A percentile compares a stretch with the other conserved stretches of the same genome.
phyloP scores from a whole-genome alignment of 192 early-diverging fungal species.

The Jimgerdemannia lactiflua region DNA sequence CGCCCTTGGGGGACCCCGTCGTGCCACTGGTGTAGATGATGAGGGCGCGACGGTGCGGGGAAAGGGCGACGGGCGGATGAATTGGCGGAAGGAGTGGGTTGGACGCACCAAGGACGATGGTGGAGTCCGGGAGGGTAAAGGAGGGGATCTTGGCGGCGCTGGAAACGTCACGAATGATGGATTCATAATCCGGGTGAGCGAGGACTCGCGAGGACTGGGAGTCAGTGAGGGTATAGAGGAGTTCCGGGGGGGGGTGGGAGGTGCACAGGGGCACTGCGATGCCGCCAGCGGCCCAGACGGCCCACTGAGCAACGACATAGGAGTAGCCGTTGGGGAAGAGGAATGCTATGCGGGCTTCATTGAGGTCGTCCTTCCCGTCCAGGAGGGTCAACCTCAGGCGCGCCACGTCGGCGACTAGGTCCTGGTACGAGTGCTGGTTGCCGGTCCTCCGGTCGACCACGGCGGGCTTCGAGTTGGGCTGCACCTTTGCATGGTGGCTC shows the following conservation, averaged over 20 bases:
- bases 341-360: slow-evolving; percentile 33
- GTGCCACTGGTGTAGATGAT: slow-evolving; percentile 82
- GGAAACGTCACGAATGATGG: slow-evolving; percentile 22
- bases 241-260: slow-evolving; percentile 72
- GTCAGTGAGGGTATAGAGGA: slow-evolving; percentile 71
- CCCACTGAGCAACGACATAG: slow-evolving; percentile 69
- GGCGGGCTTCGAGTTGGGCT: slow-evolving; percentile 12
- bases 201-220: slow-evolving; percentile 60
- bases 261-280: slow-evolving; percentile 79
- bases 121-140: background rate
- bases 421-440: slow-evolving; percentile 21
- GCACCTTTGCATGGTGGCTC: slow-evolving; percentile 16
- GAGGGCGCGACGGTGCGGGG: slow-evolving; percentile 42
- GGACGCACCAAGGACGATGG: background rate
- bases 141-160: slow-evolving; percentile 1
- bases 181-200: slow-evolving; percentile 50
- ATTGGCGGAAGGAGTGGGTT: background rate
- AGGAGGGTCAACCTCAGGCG: slow-evolving; percentile 18
- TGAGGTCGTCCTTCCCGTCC: slow-evolving; percentile 20
- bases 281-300: slow-evolving; percentile 76
- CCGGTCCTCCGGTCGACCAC: slow-evolving; percentile 26
- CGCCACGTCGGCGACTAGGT: slow-evolving; percentile 28
- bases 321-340: slow-evolving; percentile 52
- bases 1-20: slow-evolving; percentile 82
- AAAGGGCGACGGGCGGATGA: background rate